Conservation (phyloP, 495 filamentous ascomycete species). For the Tuber indicum region DNA sequence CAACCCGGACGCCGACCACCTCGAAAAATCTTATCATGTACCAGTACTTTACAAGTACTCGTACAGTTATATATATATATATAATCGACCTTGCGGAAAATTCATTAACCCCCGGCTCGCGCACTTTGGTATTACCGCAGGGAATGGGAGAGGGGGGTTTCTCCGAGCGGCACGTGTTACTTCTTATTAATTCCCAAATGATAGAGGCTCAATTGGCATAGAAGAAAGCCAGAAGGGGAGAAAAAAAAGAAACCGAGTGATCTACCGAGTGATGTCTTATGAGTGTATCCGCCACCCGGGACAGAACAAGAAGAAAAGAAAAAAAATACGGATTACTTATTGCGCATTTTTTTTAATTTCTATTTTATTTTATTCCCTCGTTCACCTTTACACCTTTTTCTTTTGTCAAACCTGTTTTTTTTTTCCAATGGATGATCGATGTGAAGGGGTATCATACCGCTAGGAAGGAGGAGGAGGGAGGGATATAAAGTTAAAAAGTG, state of each 20-base stretch:
- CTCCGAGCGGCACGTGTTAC: background rate
- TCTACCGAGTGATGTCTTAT: background rate
- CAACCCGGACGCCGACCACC: background rate
- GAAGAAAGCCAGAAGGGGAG: background rate
- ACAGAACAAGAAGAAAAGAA: background rate
- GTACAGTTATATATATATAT: no score
- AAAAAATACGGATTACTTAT: background rate
- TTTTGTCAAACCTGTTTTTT: background rate
- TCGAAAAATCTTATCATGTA: background rate
- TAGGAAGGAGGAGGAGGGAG: background rate
- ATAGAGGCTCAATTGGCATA: background rate
- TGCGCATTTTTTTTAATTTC: background rate
- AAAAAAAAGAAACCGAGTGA: background rate
- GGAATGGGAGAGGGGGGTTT: background rate
- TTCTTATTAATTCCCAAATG: background rate
- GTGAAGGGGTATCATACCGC: background rate
- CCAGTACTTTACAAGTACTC: background rate
- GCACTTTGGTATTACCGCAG: background rate
- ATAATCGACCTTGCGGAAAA: background rate
- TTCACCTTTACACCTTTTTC: background rate
- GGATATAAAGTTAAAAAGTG: background rate
- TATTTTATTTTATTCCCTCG: no score
- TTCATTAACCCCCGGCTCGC: background rate
- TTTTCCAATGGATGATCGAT: background rate
- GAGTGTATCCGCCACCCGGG: background rate